Evolutionary conservation across 495 filamentous ascomycete species (phyloP).

Genomic region (Podospora fimiseda): DNA sequence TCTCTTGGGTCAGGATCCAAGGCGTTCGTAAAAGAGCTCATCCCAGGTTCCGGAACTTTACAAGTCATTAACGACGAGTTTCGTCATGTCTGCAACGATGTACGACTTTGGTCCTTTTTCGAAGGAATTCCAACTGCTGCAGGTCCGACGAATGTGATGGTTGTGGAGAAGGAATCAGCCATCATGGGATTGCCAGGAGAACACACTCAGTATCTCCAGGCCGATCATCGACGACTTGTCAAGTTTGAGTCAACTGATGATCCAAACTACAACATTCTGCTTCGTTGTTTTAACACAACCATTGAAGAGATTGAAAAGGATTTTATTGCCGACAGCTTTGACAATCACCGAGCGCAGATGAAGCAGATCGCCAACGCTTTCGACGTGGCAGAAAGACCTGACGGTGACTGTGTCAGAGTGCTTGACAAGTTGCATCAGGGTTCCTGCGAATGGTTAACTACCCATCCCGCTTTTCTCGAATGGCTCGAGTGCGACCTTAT

Average conservation of each 20-base stretch:
- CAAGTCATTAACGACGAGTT: constrained; percentile 44
- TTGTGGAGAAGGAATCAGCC: constrained; percentile 42
- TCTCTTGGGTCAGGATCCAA: constrained; percentile 7
- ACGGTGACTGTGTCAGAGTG: constrained; percentile 14
- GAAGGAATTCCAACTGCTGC: constrained; percentile 33
- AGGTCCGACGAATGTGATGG: constrained; percentile 21
- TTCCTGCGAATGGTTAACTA: constrained; percentile 20
- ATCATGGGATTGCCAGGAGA: constrained; percentile 34
- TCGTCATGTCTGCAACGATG: constrained; percentile 24
- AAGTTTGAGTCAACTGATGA: constrained; percentile 18
- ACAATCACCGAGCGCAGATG: constrained; percentile 14
- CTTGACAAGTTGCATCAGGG: constrained; percentile 16
- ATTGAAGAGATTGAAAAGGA: constrained; percentile 17
- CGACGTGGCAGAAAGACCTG: constrained; percentile 11
- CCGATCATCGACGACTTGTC: constrained; percentile 34
- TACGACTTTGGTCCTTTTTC: constrained; percentile 41
- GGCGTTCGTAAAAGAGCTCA: constrained; percentile 36
- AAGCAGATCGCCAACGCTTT: constrained; percentile 16
- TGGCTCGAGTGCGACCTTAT: constrained; percentile 15
- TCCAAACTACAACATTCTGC: constrained; percentile 21
- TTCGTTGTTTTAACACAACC: constrained; percentile 14
- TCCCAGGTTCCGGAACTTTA: constrained; percentile 20
- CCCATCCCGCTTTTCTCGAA: constrained; percentile 9
- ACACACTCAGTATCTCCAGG: constrained; percentile 31
- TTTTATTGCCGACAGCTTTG: constrained; percentile 7